phyloP scores from a whole-genome alignment of 2,329 filamentous ascomycete species.

The Trichoderma brevicompactum region DNA sequence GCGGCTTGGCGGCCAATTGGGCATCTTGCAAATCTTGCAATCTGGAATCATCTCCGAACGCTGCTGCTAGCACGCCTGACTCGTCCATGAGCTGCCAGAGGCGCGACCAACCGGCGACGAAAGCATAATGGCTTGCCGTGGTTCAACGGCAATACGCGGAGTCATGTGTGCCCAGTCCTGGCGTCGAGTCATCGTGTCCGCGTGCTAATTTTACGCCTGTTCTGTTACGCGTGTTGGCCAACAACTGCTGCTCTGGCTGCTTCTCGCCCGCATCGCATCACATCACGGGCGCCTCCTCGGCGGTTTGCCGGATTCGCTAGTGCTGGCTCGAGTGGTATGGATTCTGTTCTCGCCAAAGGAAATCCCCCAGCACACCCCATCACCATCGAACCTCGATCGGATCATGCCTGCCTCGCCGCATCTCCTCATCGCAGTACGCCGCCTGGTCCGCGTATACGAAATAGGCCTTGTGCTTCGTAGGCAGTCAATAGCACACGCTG shows the following conservation, averaged over 20 bases:
- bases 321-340: neutral
- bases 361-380: neutral
- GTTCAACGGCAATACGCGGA: constrained; percentile 11
- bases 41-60: constrained; percentile 27
- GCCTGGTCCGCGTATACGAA: neutral
- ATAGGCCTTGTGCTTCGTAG: too few species aligned
- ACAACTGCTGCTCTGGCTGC: neutral
- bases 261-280: constrained; percentile 8
- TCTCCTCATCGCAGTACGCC: neutral
- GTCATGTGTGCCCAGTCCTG: neutral
- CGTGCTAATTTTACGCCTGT: neutral
- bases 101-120: neutral
- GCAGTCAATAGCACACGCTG: neutral
- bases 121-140: too few species aligned
- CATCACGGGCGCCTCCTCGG: constrained; percentile 28
- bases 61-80: neutral
- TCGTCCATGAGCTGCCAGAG: too few species aligned
- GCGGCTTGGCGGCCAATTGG: constrained; percentile 29
- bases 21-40: constrained; percentile 25
- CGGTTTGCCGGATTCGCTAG: constrained; percentile 20
- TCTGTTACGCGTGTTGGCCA: too few species aligned
- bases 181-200: neutral
- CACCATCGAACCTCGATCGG: constrained; percentile 7
- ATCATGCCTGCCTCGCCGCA: constrained; percentile 13
- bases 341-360: neutral